Evolutionary conservation across 1,139 yeast genomes (phyloP), one percentile per base, ranked within the genome.

Genomic region (Suhomyces atakaporum): DNA sequence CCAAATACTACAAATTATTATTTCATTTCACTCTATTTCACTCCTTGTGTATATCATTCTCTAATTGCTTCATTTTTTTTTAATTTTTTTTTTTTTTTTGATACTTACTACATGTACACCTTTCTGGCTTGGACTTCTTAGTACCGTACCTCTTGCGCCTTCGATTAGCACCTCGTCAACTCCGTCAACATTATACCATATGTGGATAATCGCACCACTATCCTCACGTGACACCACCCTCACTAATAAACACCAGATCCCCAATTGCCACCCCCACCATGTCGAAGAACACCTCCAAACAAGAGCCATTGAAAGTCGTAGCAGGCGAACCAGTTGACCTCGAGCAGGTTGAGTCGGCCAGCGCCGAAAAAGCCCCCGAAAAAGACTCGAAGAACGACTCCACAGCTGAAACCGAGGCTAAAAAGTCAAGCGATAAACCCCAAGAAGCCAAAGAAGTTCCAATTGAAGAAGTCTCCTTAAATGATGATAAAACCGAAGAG

Each of bases 281-380:
- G 39, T 21, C 44, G 33, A 42, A 41, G 36, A 36, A 44, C 31
- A 18, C 40, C 12, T 12, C 27, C 23, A 29, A 37, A 23, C 32
- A 31, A 16, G 43, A 36, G 31, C 37, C 32, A 38, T 62, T 68
- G 44, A 52, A 56, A 12, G 62, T 64, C 3, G 71, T 61, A 4
- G 44, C 69, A 20, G 49, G 53, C 29, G 72, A 66, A 30, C 74
- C 74, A 10, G 60, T 66, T 21, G 60, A 56, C 2, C 51, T 58
- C 26, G 27, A 15, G 18, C 21, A 11, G 5, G 11, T 16, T 5
- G 20, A 27, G 16, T 14, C 32, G n/a, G 36, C 26, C 12, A 12
- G n/a, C 18, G 14, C 36, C 29, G 21, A 28, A 13, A 16, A 20
- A 25, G 19, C 6, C 18, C 14, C 36, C 26, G 9, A 8, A 25